phyloP scores from a whole-genome alignment of 352 stramenopile genomes.

The Aphanomyces euteiches region DNA sequence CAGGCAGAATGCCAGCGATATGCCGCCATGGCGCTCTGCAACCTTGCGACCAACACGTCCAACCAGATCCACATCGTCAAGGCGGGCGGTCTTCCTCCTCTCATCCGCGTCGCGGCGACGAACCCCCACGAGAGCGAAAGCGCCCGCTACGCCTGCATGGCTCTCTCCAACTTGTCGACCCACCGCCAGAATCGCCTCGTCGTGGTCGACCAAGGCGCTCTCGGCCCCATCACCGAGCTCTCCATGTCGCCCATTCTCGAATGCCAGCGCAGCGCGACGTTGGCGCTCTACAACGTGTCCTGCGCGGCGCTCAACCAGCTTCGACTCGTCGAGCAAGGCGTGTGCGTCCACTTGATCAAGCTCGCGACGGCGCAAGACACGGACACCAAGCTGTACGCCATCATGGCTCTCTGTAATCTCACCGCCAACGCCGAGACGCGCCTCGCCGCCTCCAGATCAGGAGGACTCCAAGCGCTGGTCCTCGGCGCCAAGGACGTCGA shows the following conservation, averaged over 20 bases:
- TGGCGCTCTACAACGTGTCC: constrained; percentile 95
- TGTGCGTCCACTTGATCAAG: constrained; percentile 84
- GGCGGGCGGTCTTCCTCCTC: constrained; percentile 57
- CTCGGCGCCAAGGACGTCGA: constrained; percentile 87
- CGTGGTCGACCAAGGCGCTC: constrained; percentile 81
- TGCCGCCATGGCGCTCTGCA: constrained; percentile 93
- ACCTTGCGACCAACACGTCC: constrained; percentile 86
- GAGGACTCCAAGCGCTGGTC: constrained; percentile 90
- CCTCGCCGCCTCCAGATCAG: constrained; percentile 74
- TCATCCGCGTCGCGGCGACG: constrained; percentile 76
- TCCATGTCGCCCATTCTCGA: constrained; percentile 82
- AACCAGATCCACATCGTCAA: constrained; percentile 90
- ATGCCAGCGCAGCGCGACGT: constrained; percentile 84
- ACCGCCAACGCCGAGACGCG: constrained; percentile 92
- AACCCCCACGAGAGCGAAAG: constrained; percentile 64
- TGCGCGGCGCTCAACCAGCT: constrained; percentile 89
- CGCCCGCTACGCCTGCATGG: constrained; percentile 89
- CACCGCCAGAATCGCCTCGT: constrained; percentile 83
- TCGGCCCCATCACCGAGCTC: constrained; percentile 76
- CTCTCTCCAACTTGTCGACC: constrained; percentile 90
- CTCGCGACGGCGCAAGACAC: constrained; percentile 82
- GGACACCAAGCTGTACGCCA: constrained; percentile 91
- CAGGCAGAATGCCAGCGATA: constrained; percentile 74
- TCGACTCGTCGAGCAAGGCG: constrained; percentile 82
- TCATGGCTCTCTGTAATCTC: constrained; percentile 95